These are phyloP conservation scores for Cubamyces lactineus DNA, from an alignment of 768 basidiomycete genomes.

Conservation along the genomic window DNA sequence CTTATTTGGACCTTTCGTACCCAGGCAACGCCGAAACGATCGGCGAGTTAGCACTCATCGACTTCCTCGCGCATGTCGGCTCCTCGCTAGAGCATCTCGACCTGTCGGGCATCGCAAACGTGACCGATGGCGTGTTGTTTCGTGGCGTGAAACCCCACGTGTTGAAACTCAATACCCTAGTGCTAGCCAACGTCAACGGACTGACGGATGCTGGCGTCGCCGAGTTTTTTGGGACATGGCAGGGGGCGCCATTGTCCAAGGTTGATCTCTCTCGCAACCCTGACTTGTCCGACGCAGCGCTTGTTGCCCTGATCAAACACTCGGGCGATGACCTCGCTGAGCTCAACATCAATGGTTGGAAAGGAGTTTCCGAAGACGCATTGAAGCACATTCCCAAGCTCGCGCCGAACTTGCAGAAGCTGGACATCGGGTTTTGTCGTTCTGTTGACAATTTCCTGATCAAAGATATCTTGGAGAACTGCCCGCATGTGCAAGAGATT, in stretches of 20 bases:
- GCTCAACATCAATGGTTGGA: constrained; percentile 81
- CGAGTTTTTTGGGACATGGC: constrained; percentile 66
- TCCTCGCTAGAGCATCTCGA: constrained; percentile 59
- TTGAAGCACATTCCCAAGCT: constrained; percentile 41
- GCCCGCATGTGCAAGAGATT: constrained; percentile 45
- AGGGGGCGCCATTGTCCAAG: constrained; percentile 43
- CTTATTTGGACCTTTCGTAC: constrained; percentile 69
- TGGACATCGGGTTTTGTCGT: constrained; percentile 89
- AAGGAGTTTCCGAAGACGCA: constrained; percentile 54
- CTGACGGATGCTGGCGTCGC: constrained; percentile 75
- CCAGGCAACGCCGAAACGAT: constrained; percentile 51
- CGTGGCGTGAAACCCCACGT: constrained; percentile 60
- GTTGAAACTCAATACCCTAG: constrained; percentile 52
- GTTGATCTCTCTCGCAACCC: constrained; percentile 70
- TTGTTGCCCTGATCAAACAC: constrained; percentile 67
- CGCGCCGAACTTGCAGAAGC: constrained; percentile 47
- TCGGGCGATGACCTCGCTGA: constrained; percentile 59
- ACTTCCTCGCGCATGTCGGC: constrained; percentile 60
- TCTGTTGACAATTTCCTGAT: constrained; percentile 82
- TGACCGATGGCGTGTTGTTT: constrained; percentile 63
- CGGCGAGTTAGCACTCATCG: constrained; percentile 57
- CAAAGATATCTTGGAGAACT: constrained; percentile 61
- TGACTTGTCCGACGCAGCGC: constrained; percentile 52
- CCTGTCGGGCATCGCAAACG: constrained; percentile 66
- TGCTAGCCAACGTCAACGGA: constrained; percentile 56